phyloP scores from a whole-genome alignment of 352 stramenopile species.

The Pythium folliculosum region DNA sequence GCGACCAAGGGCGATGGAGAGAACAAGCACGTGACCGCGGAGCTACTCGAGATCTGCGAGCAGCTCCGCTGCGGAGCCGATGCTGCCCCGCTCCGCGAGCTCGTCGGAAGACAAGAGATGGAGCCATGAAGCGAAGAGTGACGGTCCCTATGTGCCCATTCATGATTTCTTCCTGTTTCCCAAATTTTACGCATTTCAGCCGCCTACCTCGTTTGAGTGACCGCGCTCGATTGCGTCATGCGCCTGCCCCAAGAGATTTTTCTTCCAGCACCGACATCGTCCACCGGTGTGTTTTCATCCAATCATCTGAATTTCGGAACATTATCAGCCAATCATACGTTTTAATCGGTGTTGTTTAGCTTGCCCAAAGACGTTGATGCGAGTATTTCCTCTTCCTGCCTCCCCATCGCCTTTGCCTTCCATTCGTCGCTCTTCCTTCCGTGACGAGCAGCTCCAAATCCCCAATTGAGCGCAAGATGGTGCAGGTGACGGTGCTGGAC shows the following conservation, averaged over 20 bases:
- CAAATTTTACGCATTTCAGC: not conserved
- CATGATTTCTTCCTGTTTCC: not conserved
- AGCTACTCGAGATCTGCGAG: not conserved
- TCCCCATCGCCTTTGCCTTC: too few species aligned
- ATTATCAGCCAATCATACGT: slow-evolving; percentile 16
- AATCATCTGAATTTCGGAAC: not conserved
- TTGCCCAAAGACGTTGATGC: slow-evolving; percentile 8
- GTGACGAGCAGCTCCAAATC: not conserved
- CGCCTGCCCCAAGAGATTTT: slow-evolving; percentile 12
- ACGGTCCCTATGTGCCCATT: not conserved
- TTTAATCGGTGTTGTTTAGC: slow-evolving; percentile 17
- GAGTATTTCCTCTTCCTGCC: not conserved
- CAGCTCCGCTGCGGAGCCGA: not conserved
- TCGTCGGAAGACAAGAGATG: too few species aligned
- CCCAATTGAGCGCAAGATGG: slow-evolving; percentile 44
- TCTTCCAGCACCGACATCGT: not conserved
- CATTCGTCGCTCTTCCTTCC: slow-evolving; percentile 6
- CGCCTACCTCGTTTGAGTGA: slow-evolving; percentile 1
- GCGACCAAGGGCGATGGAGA: too few species aligned
- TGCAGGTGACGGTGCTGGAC: slow-evolving; percentile 92
- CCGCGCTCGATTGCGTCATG: slow-evolving; percentile 7
- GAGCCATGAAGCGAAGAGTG: too few species aligned
- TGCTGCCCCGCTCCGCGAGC: too few species aligned
- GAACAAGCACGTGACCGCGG: too few species aligned
- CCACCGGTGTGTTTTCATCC: slow-evolving; percentile 6